A percentile compares a stretch with the other conserved stretches of the same genome.
phyloP scores from a whole-genome alignment of 192 early-diverging fungal genomes.

The Coemansia aciculifera region DNA sequence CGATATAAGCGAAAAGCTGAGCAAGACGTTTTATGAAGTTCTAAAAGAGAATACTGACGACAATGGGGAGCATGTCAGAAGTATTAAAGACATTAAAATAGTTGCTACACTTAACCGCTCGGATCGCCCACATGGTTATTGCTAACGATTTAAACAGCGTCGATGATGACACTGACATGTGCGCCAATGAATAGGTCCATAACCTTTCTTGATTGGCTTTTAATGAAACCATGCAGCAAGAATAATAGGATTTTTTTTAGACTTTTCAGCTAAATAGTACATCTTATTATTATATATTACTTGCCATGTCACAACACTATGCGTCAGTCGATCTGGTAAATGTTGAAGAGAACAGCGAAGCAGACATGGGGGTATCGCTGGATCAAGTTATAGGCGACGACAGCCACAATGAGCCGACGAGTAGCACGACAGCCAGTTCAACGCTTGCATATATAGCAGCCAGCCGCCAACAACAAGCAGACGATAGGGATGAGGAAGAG shows the following conservation, averaged over 20 bases:
- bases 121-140: background rate
- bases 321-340: background rate
- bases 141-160: background rate
- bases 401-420: background rate
- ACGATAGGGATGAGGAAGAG: background rate
- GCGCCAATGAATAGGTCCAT: background rate
- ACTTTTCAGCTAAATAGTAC: background rate
- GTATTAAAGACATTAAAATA: background rate
- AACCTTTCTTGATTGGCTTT: background rate
- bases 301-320: conserved; percentile 4
- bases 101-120: background rate
- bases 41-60: background rate
- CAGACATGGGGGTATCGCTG: background rate
- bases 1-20: background rate
- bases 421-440: background rate
- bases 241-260: background rate
- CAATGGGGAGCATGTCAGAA: background rate
- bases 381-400: background rate
- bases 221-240: background rate
- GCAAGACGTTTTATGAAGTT: background rate
- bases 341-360: background rate
- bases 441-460: conserved; percentile 15
- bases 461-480: background rate
- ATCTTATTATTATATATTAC: background rate
- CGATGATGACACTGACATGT: background rate